A percentile compares a stretch with the other conserved stretches of the same genome.
phyloP scores from a whole-genome alignment of 805 yeast species.

The Metschnikowia lachancei region DNA sequence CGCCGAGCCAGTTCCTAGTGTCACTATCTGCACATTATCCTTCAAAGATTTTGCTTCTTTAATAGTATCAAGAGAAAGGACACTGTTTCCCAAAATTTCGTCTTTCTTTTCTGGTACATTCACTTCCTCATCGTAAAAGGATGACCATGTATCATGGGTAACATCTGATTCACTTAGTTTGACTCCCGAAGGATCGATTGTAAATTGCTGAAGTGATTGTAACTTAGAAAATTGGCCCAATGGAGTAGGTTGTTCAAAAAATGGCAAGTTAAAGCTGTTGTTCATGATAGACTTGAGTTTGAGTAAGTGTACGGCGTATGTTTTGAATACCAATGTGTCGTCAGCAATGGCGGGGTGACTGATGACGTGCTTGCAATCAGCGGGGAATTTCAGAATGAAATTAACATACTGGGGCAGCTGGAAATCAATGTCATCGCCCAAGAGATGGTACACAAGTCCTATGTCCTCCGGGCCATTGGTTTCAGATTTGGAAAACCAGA shows the following conservation, averaged over 20 bases:
- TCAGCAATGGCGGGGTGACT: conserved; percentile 70
- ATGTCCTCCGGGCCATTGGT: conserved; percentile 36
- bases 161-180: conserved; percentile 19
- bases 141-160: conserved; percentile 26
- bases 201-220: conserved; percentile 32
- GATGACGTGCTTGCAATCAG: conserved; percentile 55
- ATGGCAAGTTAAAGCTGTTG: conserved; percentile 43
- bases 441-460: conserved; percentile 67
- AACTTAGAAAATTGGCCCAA: conserved; percentile 20
- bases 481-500: conserved; percentile 33
- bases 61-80: conserved; percentile 21
- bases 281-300: conserved; percentile 56
- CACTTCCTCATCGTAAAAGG: conserved; percentile 30
- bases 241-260: conserved; percentile 23
- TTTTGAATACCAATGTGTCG: conserved; percentile 56
- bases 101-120: conserved; percentile 14
- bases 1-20: conserved; percentile 93
- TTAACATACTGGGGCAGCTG: conserved; percentile 39
- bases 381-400: conserved; percentile 56
- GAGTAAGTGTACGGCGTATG: conserved; percentile 51
- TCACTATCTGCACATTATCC: conserved; percentile 62
- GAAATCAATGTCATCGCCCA: conserved; percentile 60
- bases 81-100: conserved; percentile 20
- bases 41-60: conserved; percentile 25
- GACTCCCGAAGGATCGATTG: conserved; percentile 26